These are phyloP conservation scores for Coemansia sp. DNA, from an alignment of 192 early-diverging fungal species.

Conservation along the genomic window DNA sequence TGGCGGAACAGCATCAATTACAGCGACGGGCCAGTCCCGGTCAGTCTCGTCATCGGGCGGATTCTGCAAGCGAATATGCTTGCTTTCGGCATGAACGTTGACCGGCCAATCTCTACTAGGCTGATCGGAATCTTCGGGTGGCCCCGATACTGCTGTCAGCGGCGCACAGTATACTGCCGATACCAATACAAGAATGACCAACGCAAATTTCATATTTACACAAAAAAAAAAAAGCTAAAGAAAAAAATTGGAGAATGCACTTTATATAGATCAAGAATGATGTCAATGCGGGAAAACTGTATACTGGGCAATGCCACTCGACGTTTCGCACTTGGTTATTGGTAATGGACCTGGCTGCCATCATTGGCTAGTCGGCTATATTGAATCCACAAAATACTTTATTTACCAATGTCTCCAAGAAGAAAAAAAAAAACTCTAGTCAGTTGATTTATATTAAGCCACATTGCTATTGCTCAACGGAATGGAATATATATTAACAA, in stretches of 20 bases:
- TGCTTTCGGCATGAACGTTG: constrained; percentile 12
- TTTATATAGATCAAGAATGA: too few relatives aligned
- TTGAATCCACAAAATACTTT: too few relatives aligned
- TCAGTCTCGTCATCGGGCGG: neutral
- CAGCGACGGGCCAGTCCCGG: constrained; percentile 46
- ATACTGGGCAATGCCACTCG: too few relatives aligned
- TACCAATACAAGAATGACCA: constrained; percentile 2
- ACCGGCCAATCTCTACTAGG: constrained; percentile 47
- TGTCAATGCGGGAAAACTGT: too few relatives aligned
- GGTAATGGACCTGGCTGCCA: too few relatives aligned
- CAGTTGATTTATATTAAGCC: too few relatives aligned
- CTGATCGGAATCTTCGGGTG: constrained; percentile 15
- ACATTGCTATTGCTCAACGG: constrained; percentile 2
- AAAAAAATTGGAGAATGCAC: neutral
- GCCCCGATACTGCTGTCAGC: constrained; percentile 5
- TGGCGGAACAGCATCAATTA: constrained; percentile 12
- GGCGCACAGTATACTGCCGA: neutral
- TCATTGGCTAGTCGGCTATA: too few relatives aligned
- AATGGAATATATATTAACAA: constrained; percentile 3
- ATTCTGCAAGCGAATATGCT: too few relatives aligned
- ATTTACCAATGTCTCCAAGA: too few relatives aligned
- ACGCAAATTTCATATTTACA: neutral
- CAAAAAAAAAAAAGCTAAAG: neutral
- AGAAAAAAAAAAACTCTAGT: too few relatives aligned
- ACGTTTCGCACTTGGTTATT: too few relatives aligned